These are phyloP conservation scores for Botryosphaeria dothidea DNA, from an alignment of 2,329 filamentous ascomycete species.

Conservation along the genomic window DNA sequence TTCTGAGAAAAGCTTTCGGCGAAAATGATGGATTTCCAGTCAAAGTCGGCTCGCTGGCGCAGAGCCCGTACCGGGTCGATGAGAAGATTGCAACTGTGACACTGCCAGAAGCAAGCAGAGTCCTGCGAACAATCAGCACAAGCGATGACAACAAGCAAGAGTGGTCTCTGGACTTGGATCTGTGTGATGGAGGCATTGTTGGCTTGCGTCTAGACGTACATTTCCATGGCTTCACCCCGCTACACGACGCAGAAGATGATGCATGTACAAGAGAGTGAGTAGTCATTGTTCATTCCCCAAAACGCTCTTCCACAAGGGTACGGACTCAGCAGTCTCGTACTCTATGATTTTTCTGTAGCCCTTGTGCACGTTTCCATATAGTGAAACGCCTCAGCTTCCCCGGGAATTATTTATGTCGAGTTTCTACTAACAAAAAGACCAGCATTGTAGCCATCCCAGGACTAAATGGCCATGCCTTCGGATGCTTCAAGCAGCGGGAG, in stretches of 20 bases:
- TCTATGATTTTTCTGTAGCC: too few species aligned
- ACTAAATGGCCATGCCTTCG: too few species aligned
- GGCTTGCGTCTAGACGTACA: neutral
- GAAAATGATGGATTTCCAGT: too few species aligned
- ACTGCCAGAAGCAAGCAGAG: neutral
- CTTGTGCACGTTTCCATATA: too few species aligned
- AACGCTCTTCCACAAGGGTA: too few species aligned
- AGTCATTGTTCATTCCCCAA: too few species aligned
- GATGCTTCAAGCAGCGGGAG: neutral
- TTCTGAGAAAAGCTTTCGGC: too few species aligned
- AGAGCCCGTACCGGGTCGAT: neutral
- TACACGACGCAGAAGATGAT: neutral
- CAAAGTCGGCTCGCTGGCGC: neutral
- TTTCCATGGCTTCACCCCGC: neutral
- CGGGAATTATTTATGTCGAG: neutral
- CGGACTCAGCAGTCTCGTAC: too few species aligned
- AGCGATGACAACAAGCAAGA: neutral
- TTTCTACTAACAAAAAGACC: too few species aligned
- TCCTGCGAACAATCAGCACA: neutral
- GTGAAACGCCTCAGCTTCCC: neutral
- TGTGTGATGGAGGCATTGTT: accelerated
- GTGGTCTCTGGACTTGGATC: neutral
- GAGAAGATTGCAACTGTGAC: neutral
- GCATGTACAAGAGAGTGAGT: neutral
- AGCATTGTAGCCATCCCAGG: neutral